A percentile compares a stretch with the other conserved stretches of the same genome.
phyloP scores from a whole-genome alignment of 169 alveolate genomes.

The Plasmodium sp. region DNA sequence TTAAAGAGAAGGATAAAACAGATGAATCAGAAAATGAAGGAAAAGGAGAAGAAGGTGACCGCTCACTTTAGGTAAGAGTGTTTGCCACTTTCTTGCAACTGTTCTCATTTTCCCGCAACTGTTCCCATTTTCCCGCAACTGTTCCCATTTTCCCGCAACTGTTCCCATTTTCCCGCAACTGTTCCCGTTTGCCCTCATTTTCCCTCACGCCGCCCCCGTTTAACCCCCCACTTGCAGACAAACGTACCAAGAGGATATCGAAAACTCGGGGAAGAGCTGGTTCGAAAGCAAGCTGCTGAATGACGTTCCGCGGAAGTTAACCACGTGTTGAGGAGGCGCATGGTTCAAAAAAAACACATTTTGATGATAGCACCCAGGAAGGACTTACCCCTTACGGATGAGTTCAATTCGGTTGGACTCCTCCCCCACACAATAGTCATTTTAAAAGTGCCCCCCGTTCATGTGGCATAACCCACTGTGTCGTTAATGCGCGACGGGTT shows the following conservation, averaged over 20 bases:
- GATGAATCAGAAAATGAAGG: not conserved
- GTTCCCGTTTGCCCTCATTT: not conserved
- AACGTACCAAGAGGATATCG: slow-evolving; percentile 27
- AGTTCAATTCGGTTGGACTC: not conserved
- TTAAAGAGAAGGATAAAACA: slow-evolving; percentile 41
- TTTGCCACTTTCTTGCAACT: too few species aligned
- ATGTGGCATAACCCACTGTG: not conserved
- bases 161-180: not conserved
- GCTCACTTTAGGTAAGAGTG: not conserved
- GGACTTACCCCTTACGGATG: not conserved
- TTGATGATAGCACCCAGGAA: not conserved
- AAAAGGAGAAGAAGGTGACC: not conserved
- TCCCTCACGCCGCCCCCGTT: not conserved
- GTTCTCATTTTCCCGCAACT: not conserved
- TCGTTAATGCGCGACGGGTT: not conserved
- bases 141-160: not conserved
- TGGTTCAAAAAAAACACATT: not conserved
- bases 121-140: not conserved
- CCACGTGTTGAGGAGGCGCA: not conserved
- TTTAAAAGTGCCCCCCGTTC: not conserved
- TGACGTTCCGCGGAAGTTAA: slow-evolving; percentile 66
- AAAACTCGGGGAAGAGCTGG: slow-evolving; percentile 34
- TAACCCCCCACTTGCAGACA: not conserved
- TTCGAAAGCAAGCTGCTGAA: slow-evolving; percentile 38
- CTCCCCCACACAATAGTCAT: not conserved